Evolutionary conservation across 1,139 yeast genomes (phyloP).

Genomic region (Pichia sp.): DNA sequence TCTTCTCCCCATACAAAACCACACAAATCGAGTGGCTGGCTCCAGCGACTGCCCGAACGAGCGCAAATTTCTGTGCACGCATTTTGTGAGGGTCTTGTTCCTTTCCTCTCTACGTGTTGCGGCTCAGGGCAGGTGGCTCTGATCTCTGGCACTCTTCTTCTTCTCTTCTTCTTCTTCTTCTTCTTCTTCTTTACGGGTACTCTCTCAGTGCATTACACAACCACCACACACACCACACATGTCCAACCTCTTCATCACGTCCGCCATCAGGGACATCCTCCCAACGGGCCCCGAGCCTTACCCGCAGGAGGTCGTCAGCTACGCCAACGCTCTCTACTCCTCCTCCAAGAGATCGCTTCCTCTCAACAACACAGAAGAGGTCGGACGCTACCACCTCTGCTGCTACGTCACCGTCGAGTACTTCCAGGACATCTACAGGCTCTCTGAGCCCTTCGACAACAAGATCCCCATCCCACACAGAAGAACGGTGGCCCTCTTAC

Average conservation of each 20-base stretch:
- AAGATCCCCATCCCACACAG: slow-evolving; percentile 61
- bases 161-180: too few species aligned
- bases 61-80: background rate
- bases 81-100: background rate
- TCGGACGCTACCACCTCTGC: slow-evolving; percentile 65
- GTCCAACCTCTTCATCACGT: slow-evolving; percentile 32
- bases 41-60: slow-evolving; percentile 1
- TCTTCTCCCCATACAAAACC: too few species aligned
- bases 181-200: too few species aligned
- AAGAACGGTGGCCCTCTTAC: slow-evolving; percentile 39
- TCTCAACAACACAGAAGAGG: slow-evolving; percentile 51
- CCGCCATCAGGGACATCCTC: slow-evolving; percentile 44
- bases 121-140: too few species aligned
- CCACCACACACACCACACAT: too few species aligned
- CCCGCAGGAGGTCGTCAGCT: slow-evolving; percentile 46
- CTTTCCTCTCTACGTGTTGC: too few species aligned
- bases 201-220: too few species aligned
- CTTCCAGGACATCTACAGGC: slow-evolving; percentile 40
- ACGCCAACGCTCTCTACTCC: slow-evolving; percentile 51
- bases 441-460: slow-evolving; percentile 47
- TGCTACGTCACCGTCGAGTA: slow-evolving; percentile 59
- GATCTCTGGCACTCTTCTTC: too few species aligned
- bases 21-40: slow-evolving; percentile 15
- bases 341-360: slow-evolving; percentile 47
- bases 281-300: slow-evolving; percentile 49